Base-by-base conservation (phyloP, 371 early-diverging fungal species). In the Mucor irregularis region DNA sequence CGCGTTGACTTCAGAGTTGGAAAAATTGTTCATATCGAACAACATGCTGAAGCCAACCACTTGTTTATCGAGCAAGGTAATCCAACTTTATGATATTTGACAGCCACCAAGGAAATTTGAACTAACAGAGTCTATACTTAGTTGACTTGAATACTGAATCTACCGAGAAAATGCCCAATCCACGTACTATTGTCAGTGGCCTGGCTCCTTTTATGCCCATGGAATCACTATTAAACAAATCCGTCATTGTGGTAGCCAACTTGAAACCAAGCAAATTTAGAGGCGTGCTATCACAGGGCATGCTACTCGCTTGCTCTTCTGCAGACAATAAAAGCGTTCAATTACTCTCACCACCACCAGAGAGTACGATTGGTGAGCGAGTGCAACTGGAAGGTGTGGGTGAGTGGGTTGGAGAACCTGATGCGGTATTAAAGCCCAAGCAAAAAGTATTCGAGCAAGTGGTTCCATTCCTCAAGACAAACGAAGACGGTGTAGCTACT, bases 121-220 rank as follows among this genome's bases (percentile, higher is more conserved):
- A 48, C 14, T 7, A 46, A 22, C 10, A 16, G 11, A 10, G 21
- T 14, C 13, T 33, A n/a, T 16, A 31, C 24, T n/a, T n/a, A 58
- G 58, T 58, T 2, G 58, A 58, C 16, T 58, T 58, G n/a, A 51
- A 58, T 33, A 86, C 88, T 44, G 82, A 68, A 19, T 1, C 68
- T 21, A 55, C 74, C 29, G 71, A 70, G 5, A n/a, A 29, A 1
- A 40, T 52, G 30, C 56, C 64, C 9, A 65, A 63, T 1, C 85
- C 87, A 19, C 73, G 94, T 16, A 86, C 85, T 7, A 86, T 93
- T 59, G 90, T 91, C 7, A 87, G 87, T 56, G 94, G 94, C 0
- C 71, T 93, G 7, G 90, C 88, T 11, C 71, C 69, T 31, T 82
- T 71, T 61, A 79, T 88, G 55, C 50, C 84, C 10, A 66, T 59